Base-by-base conservation (phyloP, 2,329 filamentous ascomycete species). In the Sclerotinia borealis region DNA sequence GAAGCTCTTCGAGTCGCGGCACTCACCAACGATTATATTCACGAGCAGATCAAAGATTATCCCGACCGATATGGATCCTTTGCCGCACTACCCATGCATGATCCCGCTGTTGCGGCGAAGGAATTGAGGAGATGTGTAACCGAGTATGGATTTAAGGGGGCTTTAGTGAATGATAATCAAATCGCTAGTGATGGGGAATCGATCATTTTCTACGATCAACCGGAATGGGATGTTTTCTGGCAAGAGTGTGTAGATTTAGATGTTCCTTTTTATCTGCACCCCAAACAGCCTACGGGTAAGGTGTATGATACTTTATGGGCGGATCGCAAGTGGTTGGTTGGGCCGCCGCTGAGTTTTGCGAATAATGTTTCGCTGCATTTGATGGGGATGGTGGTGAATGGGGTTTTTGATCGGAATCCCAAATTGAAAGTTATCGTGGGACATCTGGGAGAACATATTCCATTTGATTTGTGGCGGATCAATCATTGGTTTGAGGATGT, bases 191-290 rank as follows among this genome's bases (percentile, higher is more conserved):
- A 86, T 63, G 85, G 84, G 43, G 83, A 86, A 63, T 80, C 80
- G 29, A 82, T 85, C 77, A 76, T 88, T 71, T 88, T 87, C 75
- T 89, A 88, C 75, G 86, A 89, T 70, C 76, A 79, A 10, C 78
- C 81, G 0, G 79, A 83, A 65, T 89, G 81, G 79, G 83, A 86
- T 67, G 72, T 80, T 27, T 88, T 89, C 78, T 88, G 85, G 85
- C 70, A 77, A 15, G 81, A 80, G 0, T 79, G 81, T 10, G 78
- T 78, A 1, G 82, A 86, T 49, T 80, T 89, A 0, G 83, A 87
- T 63, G 85, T 87, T 0, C 85, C 85, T 0, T 79, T 89, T 55
- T 89, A 88, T 69, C 77, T 89, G 1, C 86, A 89, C 72, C 86
- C 75, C 73, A 43, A 81, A 54, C 80, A 81, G 67, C 83, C 85